Base-by-base conservation (phyloP, 768 basidiomycete genomes). In the Cystofilobasidium bisporidii region DNA sequence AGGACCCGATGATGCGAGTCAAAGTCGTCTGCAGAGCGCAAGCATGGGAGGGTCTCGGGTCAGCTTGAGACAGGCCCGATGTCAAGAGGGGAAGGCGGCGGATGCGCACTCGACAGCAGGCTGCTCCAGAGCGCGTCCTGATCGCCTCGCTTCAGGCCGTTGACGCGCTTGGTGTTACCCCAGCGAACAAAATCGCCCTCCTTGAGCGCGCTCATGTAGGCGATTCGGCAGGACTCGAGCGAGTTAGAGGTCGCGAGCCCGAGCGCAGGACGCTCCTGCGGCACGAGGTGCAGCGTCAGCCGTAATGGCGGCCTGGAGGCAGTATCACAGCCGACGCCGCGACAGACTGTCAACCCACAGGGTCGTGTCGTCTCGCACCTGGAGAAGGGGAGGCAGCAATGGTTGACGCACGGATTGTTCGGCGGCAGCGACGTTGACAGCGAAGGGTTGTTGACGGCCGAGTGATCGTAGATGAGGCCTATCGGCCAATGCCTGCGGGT, bases 401-500 rank as follows among this genome's bases (percentile, higher is more conserved):
- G 47, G 61, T 57, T 1, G 28, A 33, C 47, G 24, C 33, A 59
- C 28, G 69, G 63, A 24, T 41, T 41, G 10, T 57, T 30, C 22
- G 63, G 30, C 26, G 68, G 32, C 8, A 63, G 53, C 12, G 61
- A 55, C 22, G 63, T 55, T 36, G 69, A 87, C 43, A 33, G 33
- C 38, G 18, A 38, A 85, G 33, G 82, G 82, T 75, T 89, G 85
- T 71, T 70, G 70, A 76, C 73, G 41, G 71, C 36, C 1, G 72
- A 73, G 28, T 73, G 77, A 78, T 89, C 92, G 75, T 93, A 93
- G 70, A 98, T 84, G 48, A 98, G 81, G 38, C 96, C 96, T 67
- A 99, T 84, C 59, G 94, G 87, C 96, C 94, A 98, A 77, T 99
- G 93, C 93, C 96, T 99, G 74, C n/a, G n/a, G n/a, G n/a, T n/a